Evolutionary conservation across 805 yeast species (phyloP), one percentile per base, ranked within the genome.

Genomic region (Myxozyma neglecta): DNA sequence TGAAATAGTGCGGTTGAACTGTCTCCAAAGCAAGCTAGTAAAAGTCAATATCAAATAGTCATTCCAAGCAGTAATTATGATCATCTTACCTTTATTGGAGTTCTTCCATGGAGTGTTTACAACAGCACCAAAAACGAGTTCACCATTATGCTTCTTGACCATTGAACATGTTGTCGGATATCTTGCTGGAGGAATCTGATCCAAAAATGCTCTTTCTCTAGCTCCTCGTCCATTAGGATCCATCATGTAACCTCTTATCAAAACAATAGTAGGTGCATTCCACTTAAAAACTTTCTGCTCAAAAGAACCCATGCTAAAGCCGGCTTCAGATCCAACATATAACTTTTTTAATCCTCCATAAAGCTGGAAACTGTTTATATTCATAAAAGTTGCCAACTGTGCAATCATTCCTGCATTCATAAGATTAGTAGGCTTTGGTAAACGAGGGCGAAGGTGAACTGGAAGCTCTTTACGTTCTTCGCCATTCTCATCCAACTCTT

Each of bases 261-360:
- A 62, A 8, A 92, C 67, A 0, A 93, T 72, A 0, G 96, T 83
- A 0, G 97, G 96, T 0, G 96, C 94, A 68, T 83, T 85, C 97
- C 97, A 93, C 69, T 91, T 90, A 77, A 90, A 84, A 0, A 87
- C 88, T 65, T 86, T 89, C 59, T 87, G 82, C 74, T 92, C 97
- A 60, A 93, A 81, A 0, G 97, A 87, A 36, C 96, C 77, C 81
- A 92, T 89, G 0, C 97, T 89, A 72, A 89, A 93, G 1, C 98
- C 98, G 53, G 85, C 79, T 52, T 83, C 87, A 9, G 90, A 76
- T 0, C 96, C 97, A 8, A 81, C 78, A 69, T 86, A 92, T 10
- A 92, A 79, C 67, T 83, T 84, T 48, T 83, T 78, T 56, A 88
- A 60, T 39, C 72, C 63, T 9, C 70, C 69, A 13, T 65, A 57